phyloP scores from a whole-genome alignment of 1,284 basidiomycete genomes.

The Agaricales sp. region DNA sequence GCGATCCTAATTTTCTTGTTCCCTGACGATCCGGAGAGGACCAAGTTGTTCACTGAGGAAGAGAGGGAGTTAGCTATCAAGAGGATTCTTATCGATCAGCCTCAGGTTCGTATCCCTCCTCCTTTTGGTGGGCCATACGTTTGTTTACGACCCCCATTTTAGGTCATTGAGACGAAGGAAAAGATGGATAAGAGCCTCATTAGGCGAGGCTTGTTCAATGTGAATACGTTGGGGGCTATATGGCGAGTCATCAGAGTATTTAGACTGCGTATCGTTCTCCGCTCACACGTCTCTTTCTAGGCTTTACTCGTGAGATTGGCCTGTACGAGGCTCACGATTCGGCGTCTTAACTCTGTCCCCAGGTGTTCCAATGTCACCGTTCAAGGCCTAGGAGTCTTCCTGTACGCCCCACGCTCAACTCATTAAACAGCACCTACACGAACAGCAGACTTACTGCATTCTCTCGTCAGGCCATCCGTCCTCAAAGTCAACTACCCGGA shows the following conservation, averaged over 20 bases:
- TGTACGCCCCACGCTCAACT: neutral
- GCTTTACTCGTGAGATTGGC: neutral
- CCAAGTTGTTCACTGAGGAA: neutral
- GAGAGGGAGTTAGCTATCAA: slow-evolving; percentile 1
- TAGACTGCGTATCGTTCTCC: neutral
- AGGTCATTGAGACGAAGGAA: neutral
- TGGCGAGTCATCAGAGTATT: neutral
- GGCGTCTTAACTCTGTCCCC: neutral
- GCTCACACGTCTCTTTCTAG: neutral
- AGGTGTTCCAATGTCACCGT: neutral
- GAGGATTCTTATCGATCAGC: neutral
- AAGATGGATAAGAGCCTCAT: neutral
- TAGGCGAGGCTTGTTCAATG: neutral
- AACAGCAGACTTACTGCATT: too few relatives aligned
- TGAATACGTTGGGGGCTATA: neutral
- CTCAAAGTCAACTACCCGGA: slow-evolving; percentile 9
- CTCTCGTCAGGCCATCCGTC: slow-evolving; percentile 9
- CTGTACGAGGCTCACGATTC: too few relatives aligned
- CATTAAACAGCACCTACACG: too few relatives aligned
- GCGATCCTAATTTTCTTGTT: slow-evolving; percentile 1
- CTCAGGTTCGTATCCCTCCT: neutral
- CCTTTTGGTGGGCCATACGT: neutral
- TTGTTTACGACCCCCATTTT: neutral
- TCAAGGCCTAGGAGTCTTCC: slow-evolving; percentile 2
- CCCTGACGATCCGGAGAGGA: slow-evolving; percentile 1